These are phyloP conservation scores for Carex pumila DNA, from an alignment of 176 grass and related monocot genomes.

Conservation along the genomic window DNA sequence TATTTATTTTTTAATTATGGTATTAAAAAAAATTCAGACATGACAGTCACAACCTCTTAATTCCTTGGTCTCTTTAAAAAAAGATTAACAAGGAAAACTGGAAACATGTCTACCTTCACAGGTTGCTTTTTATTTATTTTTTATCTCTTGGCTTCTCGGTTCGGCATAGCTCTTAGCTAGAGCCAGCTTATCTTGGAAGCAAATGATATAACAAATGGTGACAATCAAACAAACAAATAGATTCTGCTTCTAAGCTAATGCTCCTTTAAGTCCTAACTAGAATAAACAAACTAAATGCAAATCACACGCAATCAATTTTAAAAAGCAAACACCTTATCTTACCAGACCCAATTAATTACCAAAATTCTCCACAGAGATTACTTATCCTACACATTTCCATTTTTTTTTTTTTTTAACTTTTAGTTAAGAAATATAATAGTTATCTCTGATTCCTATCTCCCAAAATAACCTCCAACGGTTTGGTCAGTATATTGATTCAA, in stretches of 20 bases:
- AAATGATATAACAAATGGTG: not conserved
- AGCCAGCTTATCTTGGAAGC: not conserved
- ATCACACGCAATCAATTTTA: not conserved
- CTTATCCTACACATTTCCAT: not conserved
- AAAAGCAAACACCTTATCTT: not conserved
- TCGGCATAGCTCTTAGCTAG: not conserved
- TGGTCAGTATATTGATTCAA: too few species aligned
- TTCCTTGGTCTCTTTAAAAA: not conserved
- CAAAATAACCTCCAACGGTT: too few species aligned
- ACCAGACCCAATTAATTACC: not conserved
- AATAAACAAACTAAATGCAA: conserved; percentile 5
- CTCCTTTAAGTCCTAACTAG: not conserved
- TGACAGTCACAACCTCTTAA: not conserved
- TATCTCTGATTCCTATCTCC: too few species aligned
- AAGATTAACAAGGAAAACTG: not conserved
- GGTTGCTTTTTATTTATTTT: not conserved
- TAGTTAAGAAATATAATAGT: not conserved
- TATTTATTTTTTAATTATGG: too few species aligned
- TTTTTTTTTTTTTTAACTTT: not conserved
- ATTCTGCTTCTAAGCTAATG: conserved; percentile 11
- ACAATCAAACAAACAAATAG: conserved; percentile 10
- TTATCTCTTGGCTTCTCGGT: not conserved
- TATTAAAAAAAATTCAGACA: not conserved
- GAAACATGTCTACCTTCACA: conserved; percentile 3
- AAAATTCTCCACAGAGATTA: not conserved